These are phyloP conservation scores for Herpotrichia juniperi DNA, from an alignment of 2,329 filamentous ascomycete genomes.

Conservation along the genomic window DNA sequence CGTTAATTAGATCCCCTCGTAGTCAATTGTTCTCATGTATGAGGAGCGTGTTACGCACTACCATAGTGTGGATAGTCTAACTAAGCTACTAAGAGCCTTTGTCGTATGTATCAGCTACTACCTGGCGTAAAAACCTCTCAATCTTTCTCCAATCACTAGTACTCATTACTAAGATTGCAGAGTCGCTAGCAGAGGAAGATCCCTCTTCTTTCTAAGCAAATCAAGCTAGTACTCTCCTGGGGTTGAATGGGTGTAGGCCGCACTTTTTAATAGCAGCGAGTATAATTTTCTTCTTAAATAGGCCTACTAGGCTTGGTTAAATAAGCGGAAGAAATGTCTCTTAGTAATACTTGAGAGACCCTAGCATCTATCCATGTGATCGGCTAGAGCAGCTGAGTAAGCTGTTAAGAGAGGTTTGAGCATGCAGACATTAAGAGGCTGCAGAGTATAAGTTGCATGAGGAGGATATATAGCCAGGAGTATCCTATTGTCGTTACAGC, in stretches of 20 bases:
- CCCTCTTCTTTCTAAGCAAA: neutral
- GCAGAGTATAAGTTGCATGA: constrained; percentile 7
- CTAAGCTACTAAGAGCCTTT: neutral
- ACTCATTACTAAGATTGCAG: neutral
- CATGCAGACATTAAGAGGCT: constrained; percentile 7
- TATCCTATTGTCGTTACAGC: constrained; percentile 6
- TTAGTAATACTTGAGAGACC: constrained; percentile 4
- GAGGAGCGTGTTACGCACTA: neutral
- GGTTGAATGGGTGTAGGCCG: neutral
- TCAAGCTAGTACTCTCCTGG: neutral
- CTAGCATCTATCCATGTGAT: constrained; percentile 1
- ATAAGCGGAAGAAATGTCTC: constrained; percentile 6
- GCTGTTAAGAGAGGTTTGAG: constrained; percentile 3
- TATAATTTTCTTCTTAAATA: constrained; percentile 1
- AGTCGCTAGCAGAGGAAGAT: neutral
- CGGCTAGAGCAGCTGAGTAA: neutral
- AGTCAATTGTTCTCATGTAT: neutral
- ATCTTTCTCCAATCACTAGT: constrained; percentile 1
- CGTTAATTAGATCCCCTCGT: neutral
- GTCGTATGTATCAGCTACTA: neutral
- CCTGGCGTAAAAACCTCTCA: neutral
- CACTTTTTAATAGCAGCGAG: neutral
- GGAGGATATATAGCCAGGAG: constrained; percentile 6
- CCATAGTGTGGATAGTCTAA: neutral
- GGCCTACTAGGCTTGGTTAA: constrained; percentile 1